Evolutionary conservation across 129 eudicot genomes (phyloP), one percentile per base, ranked within the genome.

Genomic region (Heracleum sosnowskyi): DNA sequence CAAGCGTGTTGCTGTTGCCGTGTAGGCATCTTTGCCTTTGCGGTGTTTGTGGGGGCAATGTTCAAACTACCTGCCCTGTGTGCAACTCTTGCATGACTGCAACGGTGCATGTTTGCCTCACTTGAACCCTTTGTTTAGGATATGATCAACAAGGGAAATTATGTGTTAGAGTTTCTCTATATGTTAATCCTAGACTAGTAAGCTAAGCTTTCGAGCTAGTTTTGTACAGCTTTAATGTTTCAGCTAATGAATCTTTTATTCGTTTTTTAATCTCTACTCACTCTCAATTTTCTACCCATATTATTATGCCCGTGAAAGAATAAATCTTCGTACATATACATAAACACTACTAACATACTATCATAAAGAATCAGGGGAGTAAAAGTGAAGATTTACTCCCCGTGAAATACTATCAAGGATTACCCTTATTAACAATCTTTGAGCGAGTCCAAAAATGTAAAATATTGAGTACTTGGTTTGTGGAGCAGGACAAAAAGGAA

Each of bases 21-120:
- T 86, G 89, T 20, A 74, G 86, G 83, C 89, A 86, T 34, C 89
- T 86, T 35, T 86, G 89, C 81, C 84, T 86, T 6, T 86, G 89
- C 75, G 15, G 37, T 11, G 29, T 12, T 11, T 85, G 88, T 39
- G 88, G 88, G 81, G 36, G 86, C 66, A 75, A 42, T 22, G 73
- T 45, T 70, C 26, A 47, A 75, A 11, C 83, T 46, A 28, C 80
- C 7, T 86, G 89, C 78, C 86, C 89, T 16, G 84, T 82, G 29
- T 86, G 89, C 69, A 66, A 86, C 78, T 37, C 82, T 36, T 53
- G 69, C 75, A 86, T 79, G 82, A 80, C 66, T 51, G 80, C 86
- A 63, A 86, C 89, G 46, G 80, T 86, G 80, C 89, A 86, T 68
- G 86, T 86, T 77, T 79, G 82, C 79, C 74, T 80, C 82, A 47